These are phyloP conservation scores for Phoma sp. DNA, from an alignment of 2,329 filamentous ascomycete species.

Conservation along the genomic window DNA sequence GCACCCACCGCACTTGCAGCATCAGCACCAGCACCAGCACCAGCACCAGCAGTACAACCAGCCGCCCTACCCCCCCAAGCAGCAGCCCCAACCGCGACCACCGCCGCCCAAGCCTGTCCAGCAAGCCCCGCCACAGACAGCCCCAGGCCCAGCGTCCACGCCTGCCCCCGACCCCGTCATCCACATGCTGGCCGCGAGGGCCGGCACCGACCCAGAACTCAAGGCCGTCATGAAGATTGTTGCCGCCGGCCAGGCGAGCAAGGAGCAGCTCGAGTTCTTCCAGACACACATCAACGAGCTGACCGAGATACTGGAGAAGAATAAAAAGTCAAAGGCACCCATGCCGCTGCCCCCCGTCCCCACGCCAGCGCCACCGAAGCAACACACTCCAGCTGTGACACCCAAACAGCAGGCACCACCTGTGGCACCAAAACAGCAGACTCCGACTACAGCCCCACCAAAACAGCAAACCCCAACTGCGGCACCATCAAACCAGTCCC, in stretches of 20 bases:
- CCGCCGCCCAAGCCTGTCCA: conserved; percentile 39
- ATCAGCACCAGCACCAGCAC: conserved; percentile 30
- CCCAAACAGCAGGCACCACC: conserved; percentile 23
- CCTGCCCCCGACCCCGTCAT: conserved; percentile 76
- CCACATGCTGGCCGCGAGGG: conserved; percentile 76
- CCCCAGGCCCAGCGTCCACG: conserved; percentile 32
- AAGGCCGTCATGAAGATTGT: conserved; percentile 85
- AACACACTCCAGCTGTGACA: conserved; percentile 13
- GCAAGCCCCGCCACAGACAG: conserved; percentile 28
- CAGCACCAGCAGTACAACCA: conserved; percentile 30
- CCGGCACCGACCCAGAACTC: conserved; percentile 73
- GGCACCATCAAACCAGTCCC: conserved; percentile 16
- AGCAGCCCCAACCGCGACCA: conserved; percentile 36
- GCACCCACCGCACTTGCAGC: conserved; percentile 6
- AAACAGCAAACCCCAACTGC: background rate
- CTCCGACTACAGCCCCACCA: conserved; percentile 16
- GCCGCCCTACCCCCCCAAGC: conserved; percentile 8
- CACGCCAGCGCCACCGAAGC: conserved; percentile 24
- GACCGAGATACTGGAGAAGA: conserved; percentile 58
- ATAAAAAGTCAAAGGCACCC: conserved; percentile 43
- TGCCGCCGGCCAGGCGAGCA: conserved; percentile 74
- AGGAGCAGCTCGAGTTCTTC: conserved; percentile 75
- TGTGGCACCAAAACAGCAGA: conserved; percentile 25
- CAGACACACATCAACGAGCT: conserved; percentile 83
- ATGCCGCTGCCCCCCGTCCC: conserved; percentile 16